A percentile compares a stretch with the other conserved stretches of the same genome.
phyloP scores from a whole-genome alignment of 1,284 basidiomycete species.

The Earliella scabrosa region DNA sequence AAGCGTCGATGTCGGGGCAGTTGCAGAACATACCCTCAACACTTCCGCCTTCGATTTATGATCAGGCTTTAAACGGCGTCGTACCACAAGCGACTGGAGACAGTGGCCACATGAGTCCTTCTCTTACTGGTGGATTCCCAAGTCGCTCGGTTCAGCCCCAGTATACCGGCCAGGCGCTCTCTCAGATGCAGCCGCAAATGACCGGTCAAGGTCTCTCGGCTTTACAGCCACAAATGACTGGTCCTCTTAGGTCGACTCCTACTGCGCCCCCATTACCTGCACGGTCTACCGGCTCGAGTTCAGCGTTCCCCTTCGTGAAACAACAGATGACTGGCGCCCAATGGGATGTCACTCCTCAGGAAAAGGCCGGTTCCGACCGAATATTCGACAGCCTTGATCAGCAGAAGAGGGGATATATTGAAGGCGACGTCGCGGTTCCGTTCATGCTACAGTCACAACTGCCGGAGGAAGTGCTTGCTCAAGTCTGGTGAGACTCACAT shows the following conservation, averaged over 20 bases:
- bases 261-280: constrained; percentile 52
- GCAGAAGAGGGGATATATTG: constrained; percentile 80
- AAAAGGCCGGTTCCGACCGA: constrained; percentile 82
- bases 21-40: constrained; percentile 76
- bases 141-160: constrained; percentile 56
- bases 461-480: constrained; percentile 84
- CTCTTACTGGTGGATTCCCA: constrained; percentile 41
- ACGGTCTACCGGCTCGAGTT: constrained; percentile 36
- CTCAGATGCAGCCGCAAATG: constrained; percentile 43
- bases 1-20: constrained; percentile 86
- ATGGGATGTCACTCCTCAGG: constrained; percentile 88
- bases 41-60: constrained; percentile 91
- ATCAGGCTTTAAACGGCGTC: constrained; percentile 70
- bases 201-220: constrained; percentile 49
- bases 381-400: constrained; percentile 88
- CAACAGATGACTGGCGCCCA: constrained; percentile 33
- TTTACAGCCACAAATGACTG: constrained; percentile 48
- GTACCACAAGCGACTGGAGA: constrained; percentile 63
- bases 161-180: constrained; percentile 58
- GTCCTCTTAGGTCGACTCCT: constrained; percentile 49
- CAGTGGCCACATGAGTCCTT: constrained; percentile 62
- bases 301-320: constrained; percentile 30
- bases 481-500: constrained; percentile 88
- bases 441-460: constrained; percentile 96
- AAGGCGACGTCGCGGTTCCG: constrained; percentile 93